A percentile compares a stretch with the other conserved stretches of the same genome.
These are phyloP conservation scores for Metroxylon sagu DNA, from an alignment of 176 grass and related monocot species.

Conservation along the genomic window DNA sequence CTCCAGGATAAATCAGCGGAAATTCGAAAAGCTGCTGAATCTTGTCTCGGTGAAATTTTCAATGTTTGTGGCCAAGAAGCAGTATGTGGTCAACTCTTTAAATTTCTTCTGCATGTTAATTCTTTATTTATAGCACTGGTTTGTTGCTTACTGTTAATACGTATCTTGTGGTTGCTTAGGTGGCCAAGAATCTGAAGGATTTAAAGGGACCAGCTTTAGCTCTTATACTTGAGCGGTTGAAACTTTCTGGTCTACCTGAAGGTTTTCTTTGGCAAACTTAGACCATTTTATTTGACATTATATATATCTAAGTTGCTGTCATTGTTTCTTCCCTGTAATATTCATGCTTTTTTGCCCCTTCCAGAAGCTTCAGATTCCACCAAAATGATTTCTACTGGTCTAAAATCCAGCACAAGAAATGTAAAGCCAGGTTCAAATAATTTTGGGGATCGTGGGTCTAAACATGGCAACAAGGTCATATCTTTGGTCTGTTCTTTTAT, in stretches of 20 bases:
- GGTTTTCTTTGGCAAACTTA: conserved; percentile 30
- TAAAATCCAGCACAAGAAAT: conserved; percentile 69
- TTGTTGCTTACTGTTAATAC: too few species aligned
- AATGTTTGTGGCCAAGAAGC: conserved; percentile 82
- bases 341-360: conserved; percentile 17
- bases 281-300: conserved; percentile 6
- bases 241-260: conserved; percentile 61
- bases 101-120: background rate
- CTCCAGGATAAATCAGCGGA: conserved; percentile 96
- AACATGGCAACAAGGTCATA: conserved; percentile 42
- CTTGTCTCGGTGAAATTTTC: conserved; percentile 77
- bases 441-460: conserved; percentile 50
- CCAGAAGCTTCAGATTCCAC: conserved; percentile 63
- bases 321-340: conserved; percentile 6
- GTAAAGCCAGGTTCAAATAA: conserved; percentile 43
- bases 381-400: conserved; percentile 50
- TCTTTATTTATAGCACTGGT: background rate
- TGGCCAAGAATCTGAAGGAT: conserved; percentile 84
- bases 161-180: conserved; percentile 20
- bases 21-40: conserved; percentile 90
- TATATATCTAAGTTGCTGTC: background rate
- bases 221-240: conserved; percentile 73
- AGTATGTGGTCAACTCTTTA: conserved; percentile 35
- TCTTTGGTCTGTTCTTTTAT: conserved; percentile 44
- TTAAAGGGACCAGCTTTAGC: conserved; percentile 73